Percentiles rank a stretch among this genome's conserved stretches.
Evolutionary conservation across 148 eudicot genomes (phyloP).

Genomic region (Rhododendron ovatum): DNA sequence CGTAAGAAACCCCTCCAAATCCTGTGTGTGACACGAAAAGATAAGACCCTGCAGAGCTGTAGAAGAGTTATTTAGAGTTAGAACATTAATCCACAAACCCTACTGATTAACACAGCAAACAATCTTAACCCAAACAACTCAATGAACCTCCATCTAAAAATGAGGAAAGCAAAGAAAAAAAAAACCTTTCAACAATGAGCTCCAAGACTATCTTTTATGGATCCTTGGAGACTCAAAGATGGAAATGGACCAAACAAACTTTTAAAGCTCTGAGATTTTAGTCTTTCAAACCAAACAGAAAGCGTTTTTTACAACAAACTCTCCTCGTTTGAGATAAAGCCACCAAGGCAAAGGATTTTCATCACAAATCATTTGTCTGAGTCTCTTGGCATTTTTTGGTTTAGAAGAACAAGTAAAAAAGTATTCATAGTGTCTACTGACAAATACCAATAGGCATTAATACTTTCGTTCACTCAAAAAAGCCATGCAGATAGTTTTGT

Average conservation of each 20-base stretch:
- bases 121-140: background rate
- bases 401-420: background rate
- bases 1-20: constrained; percentile 95
- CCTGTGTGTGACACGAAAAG: constrained; percentile 96
- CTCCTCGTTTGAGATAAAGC: background rate
- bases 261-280: background rate
- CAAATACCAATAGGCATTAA: background rate
- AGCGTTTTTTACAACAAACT: background rate
- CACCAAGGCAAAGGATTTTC: background rate
- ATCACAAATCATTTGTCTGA: background rate
- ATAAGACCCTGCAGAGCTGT: constrained; percentile 84
- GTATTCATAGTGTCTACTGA: background rate
- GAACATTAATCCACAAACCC: background rate
- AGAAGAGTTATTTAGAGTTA: constrained; percentile 16
- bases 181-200: background rate
- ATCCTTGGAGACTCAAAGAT: background rate
- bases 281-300: background rate
- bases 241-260: background rate
- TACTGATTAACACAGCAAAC: background rate
- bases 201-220: background rate
- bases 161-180: background rate
- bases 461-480: background rate
- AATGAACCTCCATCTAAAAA: background rate
- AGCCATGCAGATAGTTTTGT: background rate
- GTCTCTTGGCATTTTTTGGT: background rate